These are phyloP conservation scores for Phytophthora tentaculata DNA, from an alignment of 352 stramenopile species.

Conservation along the genomic window DNA sequence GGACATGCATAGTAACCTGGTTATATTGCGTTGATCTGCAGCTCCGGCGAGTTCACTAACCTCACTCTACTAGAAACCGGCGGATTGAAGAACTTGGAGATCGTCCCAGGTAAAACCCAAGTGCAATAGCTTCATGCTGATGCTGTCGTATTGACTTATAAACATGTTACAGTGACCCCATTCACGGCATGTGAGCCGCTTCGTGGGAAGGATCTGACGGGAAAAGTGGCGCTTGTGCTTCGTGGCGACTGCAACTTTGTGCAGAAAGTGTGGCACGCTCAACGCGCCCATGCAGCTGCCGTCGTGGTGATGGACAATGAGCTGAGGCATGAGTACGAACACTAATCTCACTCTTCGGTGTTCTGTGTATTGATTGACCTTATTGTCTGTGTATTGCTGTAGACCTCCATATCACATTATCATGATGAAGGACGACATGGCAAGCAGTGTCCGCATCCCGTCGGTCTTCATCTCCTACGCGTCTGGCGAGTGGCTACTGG, in stretches of 20 bases:
- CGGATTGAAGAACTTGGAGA: conserved; percentile 36
- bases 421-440: conserved; percentile 86
- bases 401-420: conserved; percentile 83
- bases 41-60: conserved; percentile 81
- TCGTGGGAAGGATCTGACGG: conserved; percentile 47
- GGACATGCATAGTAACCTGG: conserved; percentile 2
- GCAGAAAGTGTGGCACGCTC: conserved; percentile 62
- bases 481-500: conserved; percentile 65
- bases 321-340: conserved; percentile 57
- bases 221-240: conserved; percentile 79
- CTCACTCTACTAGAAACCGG: conserved; percentile 46
- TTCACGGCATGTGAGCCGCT: conserved; percentile 74
- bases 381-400: conserved; percentile 4
- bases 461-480: conserved; percentile 76
- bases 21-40: conserved; percentile 21
- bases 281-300: conserved; percentile 66
- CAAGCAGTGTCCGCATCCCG: conserved; percentile 64
- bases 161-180: conserved; percentile 41
- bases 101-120: conserved; percentile 50
- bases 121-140: background rate
- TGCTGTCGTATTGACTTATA: background rate
- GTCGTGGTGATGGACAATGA: conserved; percentile 82
- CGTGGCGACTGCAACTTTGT: conserved; percentile 75
- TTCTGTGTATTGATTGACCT: background rate
- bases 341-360: background rate